These are phyloP conservation scores for Lichtheimia hyalospora DNA, from an alignment of 371 early-diverging fungal species.

Conservation along the genomic window DNA sequence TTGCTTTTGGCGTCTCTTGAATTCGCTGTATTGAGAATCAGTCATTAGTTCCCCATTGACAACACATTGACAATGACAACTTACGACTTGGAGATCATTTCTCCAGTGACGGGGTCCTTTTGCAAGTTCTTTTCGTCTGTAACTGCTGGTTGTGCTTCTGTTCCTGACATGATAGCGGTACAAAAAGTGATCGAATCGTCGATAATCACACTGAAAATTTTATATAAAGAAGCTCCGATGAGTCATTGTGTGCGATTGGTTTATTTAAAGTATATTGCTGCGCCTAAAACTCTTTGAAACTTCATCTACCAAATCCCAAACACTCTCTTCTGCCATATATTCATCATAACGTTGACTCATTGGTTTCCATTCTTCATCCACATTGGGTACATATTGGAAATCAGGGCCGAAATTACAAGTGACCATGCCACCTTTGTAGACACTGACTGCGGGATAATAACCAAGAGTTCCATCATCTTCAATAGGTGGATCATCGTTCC, in stretches of 20 bases:
- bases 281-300: slow-evolving; percentile 34
- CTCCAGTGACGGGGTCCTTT: slow-evolving; percentile 90
- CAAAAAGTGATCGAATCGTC: not conserved
- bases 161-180: slow-evolving; percentile 4
- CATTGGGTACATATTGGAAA: slow-evolving; percentile 59
- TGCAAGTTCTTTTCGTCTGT: slow-evolving; percentile 67
- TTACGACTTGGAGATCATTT: slow-evolving; percentile 94
- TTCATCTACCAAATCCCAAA: slow-evolving; percentile 71
- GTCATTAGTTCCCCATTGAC: not conserved
- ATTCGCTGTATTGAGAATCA: slow-evolving; percentile 63
- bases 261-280: slow-evolving; percentile 2
- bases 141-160: slow-evolving; percentile 22
- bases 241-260: too few species aligned
- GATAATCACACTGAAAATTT: slow-evolving; percentile 1
- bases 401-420: slow-evolving; percentile 71
- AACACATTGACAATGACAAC: slow-evolving; percentile 9
- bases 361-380: slow-evolving; percentile 59
- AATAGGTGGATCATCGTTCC: slow-evolving; percentile 52
- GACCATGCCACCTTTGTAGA: slow-evolving; percentile 65
- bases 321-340: slow-evolving; percentile 62
- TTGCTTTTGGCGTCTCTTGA: slow-evolving; percentile 91
- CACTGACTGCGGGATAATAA: slow-evolving; percentile 69
- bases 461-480: slow-evolving; percentile 72
- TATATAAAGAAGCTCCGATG: not conserved
- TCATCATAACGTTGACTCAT: slow-evolving; percentile 62